phyloP scores from a whole-genome alignment of 352 stramenopile species.

The Blastocystis sp. region DNA sequence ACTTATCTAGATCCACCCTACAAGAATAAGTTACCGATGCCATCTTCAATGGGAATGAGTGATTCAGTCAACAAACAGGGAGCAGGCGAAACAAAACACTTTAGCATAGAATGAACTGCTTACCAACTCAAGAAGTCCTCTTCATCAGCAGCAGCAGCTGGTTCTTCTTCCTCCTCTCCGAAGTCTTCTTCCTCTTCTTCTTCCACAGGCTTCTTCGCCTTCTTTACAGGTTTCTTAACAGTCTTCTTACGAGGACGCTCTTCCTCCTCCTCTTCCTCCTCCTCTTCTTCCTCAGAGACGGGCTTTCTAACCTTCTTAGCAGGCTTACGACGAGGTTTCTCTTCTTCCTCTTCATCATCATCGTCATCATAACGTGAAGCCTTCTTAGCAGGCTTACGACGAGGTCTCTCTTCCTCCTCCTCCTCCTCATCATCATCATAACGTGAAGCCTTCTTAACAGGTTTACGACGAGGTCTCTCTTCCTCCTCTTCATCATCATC shows the following conservation, averaged over 20 bases:
- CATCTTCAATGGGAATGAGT: not conserved
- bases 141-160: not conserved
- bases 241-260: slow-evolving; percentile 3
- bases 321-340: not conserved
- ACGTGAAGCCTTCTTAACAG: too few species aligned
- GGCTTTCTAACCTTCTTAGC: too few species aligned
- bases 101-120: not conserved
- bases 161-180: slow-evolving; percentile 1
- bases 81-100: slow-evolving; percentile 2
- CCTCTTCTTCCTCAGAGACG: slow-evolving; percentile 10
- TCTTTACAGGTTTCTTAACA: slow-evolving; percentile 48
- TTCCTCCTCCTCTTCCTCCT: slow-evolving; percentile 55
- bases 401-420: too few species aligned
- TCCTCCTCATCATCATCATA: too few species aligned
- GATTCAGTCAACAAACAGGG: not conserved
- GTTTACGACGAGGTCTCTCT: too few species aligned
- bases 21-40: not conserved
- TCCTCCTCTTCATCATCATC: too few species aligned
- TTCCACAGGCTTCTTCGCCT: slow-evolving; percentile 42
- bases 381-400: too few species aligned
- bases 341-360: slow-evolving; percentile 51
- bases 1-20: not conserved
- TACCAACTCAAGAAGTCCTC: slow-evolving; percentile 54
- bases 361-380: slow-evolving; percentile 20
- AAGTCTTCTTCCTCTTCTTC: slow-evolving; percentile 28